These are phyloP conservation scores for Populus ilicifolia DNA, from an alignment of 345 rosid genomes.

Conservation along the genomic window DNA sequence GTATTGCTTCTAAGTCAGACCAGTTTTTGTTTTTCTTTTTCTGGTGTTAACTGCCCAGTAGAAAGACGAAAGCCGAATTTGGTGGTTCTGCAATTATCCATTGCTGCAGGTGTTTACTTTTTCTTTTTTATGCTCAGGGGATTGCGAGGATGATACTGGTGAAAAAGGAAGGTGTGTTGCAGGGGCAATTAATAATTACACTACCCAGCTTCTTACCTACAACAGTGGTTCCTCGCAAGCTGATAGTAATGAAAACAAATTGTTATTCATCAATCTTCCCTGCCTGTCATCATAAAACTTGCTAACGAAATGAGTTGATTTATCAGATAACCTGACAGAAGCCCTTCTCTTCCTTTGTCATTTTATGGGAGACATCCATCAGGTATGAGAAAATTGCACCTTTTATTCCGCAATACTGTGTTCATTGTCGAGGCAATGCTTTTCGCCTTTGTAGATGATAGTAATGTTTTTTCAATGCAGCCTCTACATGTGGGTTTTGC, in stretches of 20 bases:
- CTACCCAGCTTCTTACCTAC: conserved; percentile 75
- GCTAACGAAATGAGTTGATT: neutral
- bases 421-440: neutral
- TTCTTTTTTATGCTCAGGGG: conserved; percentile 42
- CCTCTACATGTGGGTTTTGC: conserved; percentile 79
- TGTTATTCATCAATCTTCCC: neutral
- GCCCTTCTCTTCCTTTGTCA: conserved; percentile 87
- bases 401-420: neutral
- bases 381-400: conserved; percentile 33
- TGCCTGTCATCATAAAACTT: neutral
- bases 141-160: conserved; percentile 74
- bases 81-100: too few relatives aligned
- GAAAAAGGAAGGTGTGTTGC: conserved; percentile 67
- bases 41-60: too few relatives aligned
- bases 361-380: conserved; percentile 89
- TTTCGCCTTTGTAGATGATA: neutral
- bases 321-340: conserved; percentile 80
- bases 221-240: conserved; percentile 34
- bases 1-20: too few relatives aligned
- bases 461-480: conserved; percentile 29
- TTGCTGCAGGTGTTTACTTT: neutral
- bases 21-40: too few relatives aligned
- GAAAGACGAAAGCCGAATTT: too few relatives aligned
- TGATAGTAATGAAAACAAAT: conserved; percentile 37
- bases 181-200: conserved; percentile 86